A percentile compares a stretch with the other conserved stretches of the same genome.
Conservation (phyloP, 83 land plant genomes). For the Picea abies region DNA sequence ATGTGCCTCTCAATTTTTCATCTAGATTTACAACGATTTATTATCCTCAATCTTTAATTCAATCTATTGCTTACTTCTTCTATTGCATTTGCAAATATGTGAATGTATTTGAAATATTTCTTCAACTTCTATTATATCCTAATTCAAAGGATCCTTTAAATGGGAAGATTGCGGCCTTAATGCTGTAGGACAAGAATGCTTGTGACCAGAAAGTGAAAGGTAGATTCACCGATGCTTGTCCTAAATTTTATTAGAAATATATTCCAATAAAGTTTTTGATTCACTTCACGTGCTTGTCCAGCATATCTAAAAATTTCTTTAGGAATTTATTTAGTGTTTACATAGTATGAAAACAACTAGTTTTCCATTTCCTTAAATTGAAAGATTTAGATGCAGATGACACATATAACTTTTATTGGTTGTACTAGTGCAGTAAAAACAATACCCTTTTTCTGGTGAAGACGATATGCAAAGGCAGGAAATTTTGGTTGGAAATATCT, state of each 20-base stretch:
- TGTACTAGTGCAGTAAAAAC: neutral
- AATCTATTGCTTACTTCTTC: too few species aligned
- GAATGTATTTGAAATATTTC: constrained; percentile 31
- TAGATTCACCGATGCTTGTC: neutral
- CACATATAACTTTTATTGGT: neutral
- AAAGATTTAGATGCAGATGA: neutral
- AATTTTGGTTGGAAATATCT: neutral
- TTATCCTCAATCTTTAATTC: too few species aligned
- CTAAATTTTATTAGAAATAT: too few species aligned
- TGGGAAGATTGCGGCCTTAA: constrained; percentile 20
- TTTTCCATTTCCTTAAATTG: neutral
- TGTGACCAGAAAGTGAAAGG: constrained; percentile 29
- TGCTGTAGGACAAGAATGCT: constrained; percentile 7
- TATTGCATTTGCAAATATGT: constrained; percentile 9
- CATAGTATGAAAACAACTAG: too few species aligned
- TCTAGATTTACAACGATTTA: too few species aligned
- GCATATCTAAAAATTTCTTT: neutral
- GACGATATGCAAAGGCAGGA: constrained; percentile 4
- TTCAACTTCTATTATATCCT: constrained; percentile 26
- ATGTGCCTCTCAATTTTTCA: too few species aligned
- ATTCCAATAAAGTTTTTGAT: too few species aligned
- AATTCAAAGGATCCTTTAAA: constrained; percentile 21
- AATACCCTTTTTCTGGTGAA: neutral
- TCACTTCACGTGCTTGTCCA: neutral
- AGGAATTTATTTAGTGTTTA: neutral